Evolutionary conservation across 208 protist genomes (phyloP).

Genomic region (Vickermania ingenoplastis): DNA sequence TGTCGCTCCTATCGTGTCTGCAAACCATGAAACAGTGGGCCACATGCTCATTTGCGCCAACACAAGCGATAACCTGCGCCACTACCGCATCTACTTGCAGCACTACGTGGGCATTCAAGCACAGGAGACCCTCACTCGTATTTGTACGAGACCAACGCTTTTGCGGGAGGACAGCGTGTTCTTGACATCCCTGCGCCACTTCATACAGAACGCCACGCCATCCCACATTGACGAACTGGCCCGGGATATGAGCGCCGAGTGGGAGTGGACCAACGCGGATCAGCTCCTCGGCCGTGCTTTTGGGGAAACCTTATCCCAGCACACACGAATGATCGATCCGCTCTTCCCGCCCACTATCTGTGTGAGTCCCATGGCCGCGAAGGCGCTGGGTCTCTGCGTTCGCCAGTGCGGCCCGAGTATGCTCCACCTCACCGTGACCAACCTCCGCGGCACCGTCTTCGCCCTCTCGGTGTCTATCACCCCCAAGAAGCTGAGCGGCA

Average conservation of each 20-base stretch:
- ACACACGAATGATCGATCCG: conserved; percentile 49
- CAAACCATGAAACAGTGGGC: conserved; percentile 39
- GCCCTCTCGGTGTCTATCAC: conserved; percentile 42
- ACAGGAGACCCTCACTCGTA: conserved; percentile 24
- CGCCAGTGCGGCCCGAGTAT: conserved; percentile 37
- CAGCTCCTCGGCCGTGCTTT: conserved; percentile 64
- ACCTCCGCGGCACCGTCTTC: conserved; percentile 48
- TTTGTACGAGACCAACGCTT: conserved; percentile 31
- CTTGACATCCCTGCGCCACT: conserved; percentile 30
- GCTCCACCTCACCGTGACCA: conserved; percentile 27
- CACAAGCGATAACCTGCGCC: conserved; percentile 66
- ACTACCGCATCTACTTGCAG: conserved; percentile 72
- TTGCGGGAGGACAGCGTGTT: conserved; percentile 22
- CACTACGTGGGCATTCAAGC: conserved; percentile 63
- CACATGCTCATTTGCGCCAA: conserved; percentile 83
- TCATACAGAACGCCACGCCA: conserved; percentile 37
- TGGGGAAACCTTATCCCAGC: conserved; percentile 20
- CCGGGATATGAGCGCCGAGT: conserved; percentile 72
- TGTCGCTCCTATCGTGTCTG: conserved; percentile 56
- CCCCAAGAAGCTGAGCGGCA: conserved; percentile 1
- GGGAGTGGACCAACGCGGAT: conserved; percentile 85
- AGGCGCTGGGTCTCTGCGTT: conserved; percentile 37
- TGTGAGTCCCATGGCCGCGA: conserved; percentile 54
- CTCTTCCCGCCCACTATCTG: conserved; percentile 69
- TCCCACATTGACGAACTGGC: conserved; percentile 54